Percentiles rank a stretch among this genome's conserved stretches.
These are phyloP conservation scores for Cyberlindnera petersonii DNA, from an alignment of 805 yeast species.

Conservation along the genomic window DNA sequence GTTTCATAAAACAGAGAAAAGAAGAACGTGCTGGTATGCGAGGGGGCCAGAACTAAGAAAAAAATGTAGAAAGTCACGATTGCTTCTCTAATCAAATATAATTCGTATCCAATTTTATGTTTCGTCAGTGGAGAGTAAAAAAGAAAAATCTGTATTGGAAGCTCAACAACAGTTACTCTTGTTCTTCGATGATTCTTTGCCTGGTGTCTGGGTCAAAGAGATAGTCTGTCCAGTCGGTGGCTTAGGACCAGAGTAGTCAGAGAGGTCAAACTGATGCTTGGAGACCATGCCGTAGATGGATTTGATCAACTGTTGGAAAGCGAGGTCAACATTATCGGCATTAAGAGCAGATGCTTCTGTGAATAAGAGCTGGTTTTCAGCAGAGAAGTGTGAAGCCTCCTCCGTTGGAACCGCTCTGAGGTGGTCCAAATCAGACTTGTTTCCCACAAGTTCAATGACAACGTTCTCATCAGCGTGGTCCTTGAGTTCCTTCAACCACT, in stretches of 20 bases:
- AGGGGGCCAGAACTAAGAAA: constrained; percentile 1
- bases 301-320: constrained; percentile 89
- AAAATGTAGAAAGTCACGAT: background rate
- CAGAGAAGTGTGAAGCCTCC: constrained; percentile 91
- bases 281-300: constrained; percentile 93
- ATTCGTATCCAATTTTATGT: background rate
- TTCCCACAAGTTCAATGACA: constrained; percentile 90
- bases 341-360: constrained; percentile 95
- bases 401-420: constrained; percentile 96
- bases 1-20: background rate
- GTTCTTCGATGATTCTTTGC: constrained; percentile 58
- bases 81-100: constrained; percentile 1
- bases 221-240: constrained; percentile 89
- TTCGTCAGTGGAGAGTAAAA: background rate
- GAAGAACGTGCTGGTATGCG: no score
- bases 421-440: constrained; percentile 87
- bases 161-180: constrained; percentile 63
- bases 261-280: constrained; percentile 86
- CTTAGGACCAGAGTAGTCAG: constrained; percentile 60
- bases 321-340: constrained; percentile 90
- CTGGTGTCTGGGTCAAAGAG: constrained; percentile 89
- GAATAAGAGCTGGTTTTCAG: constrained; percentile 85
- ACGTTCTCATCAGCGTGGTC: constrained; percentile 93
- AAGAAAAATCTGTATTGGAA: background rate
- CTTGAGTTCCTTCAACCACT: constrained; percentile 88